Base-by-base conservation (phyloP, 192 early-diverging fungal species). In the Backusella morwellensis region DNA sequence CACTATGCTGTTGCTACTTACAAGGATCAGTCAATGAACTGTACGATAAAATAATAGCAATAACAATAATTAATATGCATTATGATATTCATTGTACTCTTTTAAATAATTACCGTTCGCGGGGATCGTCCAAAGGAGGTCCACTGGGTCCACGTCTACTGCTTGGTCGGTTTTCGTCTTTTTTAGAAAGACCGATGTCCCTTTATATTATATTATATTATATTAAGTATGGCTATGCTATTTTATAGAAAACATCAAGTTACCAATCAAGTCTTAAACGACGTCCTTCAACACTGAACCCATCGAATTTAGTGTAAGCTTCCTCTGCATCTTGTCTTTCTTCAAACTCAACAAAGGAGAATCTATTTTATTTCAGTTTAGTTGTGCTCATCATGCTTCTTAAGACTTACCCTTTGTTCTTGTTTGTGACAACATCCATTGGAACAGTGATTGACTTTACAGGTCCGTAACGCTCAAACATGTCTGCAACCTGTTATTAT, bases 381-480 rank as follows among this genome's bases (percentile, higher is more conserved):
- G 35, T 52, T 69, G 76, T 59, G 4, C 8, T 29, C 42, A 44
- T 44, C 42, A 17, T 44, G n/a, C 7, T 29, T 29, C 8, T 29
- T 14, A 14, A 63, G 32, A 56, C 66, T 80, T 84, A 94, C 91
- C 93, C 93, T 80, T 95, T 95, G 85, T 95, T 95, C 14, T 88
- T 85, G 32, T 86, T 85, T 54, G 93, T 94, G 77, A 84, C 87
- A 41, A 91, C 85, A 74, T 95, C 93, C 70, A 88, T 54, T 23
- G 92, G 93, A 47, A 95, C 90, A 44, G 92, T 91, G 44, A 93
- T 85, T 73, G 84, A 84, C 41, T 74, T 68, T 38, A 95, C 81
- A 36, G 84, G 82, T 40, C 93, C 93, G 81, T 88, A 95, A n/a
- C 86, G 86, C 72, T 94, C 90, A 79, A 94, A 93, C 82, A 95